These are phyloP conservation scores for Tricholoma bakamatsutake DNA, from an alignment of 768 basidiomycete genomes.

Conservation along the genomic window DNA sequence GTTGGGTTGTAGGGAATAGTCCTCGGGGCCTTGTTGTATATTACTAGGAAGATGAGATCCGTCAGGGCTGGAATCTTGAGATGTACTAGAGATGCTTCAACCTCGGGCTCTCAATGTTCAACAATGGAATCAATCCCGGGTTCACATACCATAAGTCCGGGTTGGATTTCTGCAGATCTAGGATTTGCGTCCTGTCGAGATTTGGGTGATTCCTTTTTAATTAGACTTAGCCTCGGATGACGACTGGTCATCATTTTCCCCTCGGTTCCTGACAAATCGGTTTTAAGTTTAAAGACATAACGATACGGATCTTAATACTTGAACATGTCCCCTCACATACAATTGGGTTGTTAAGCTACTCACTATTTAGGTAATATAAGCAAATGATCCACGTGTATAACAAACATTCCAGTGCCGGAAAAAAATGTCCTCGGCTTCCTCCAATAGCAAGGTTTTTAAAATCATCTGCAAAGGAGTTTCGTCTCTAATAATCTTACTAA, in stretches of 20 bases:
- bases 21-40: not conserved
- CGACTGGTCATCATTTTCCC: not conserved
- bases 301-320: no score
- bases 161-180: conserved; percentile 8
- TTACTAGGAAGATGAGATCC: not conserved
- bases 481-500: no score
- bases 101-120: conserved; percentile 8
- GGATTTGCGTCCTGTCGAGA: conserved; percentile 6
- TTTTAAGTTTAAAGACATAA: no score
- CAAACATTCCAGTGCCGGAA: no score
- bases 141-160: conserved; percentile 5
- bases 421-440: no score
- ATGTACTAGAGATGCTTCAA: conserved; percentile 3
- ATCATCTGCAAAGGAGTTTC: no score
- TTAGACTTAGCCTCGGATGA: conserved; percentile 11
- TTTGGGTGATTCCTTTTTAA: not conserved
- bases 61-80: conserved; percentile 4
- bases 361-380: no score
- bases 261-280: no score
- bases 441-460: no score
- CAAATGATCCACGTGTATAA: no score
- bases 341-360: no score
- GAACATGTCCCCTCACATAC: no score
- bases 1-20: not conserved
- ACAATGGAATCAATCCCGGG: conserved; percentile 7